These are phyloP conservation scores for Penicillium herquei DNA, from an alignment of 495 filamentous ascomycete species.

Conservation along the genomic window DNA sequence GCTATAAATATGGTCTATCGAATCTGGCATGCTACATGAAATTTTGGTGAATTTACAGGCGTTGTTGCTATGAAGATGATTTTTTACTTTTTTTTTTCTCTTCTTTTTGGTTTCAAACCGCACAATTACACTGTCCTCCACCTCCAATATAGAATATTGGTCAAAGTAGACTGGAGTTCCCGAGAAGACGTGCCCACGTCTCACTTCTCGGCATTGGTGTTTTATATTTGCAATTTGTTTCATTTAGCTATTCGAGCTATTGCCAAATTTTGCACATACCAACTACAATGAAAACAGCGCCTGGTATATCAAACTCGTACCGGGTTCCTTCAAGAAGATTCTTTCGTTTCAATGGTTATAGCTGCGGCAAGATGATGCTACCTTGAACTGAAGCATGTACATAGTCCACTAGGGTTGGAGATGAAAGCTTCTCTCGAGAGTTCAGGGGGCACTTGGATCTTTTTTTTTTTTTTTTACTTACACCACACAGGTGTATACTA, in stretches of 20 bases:
- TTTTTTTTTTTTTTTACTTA: too few relatives aligned
- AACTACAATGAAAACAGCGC: background rate
- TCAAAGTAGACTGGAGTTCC: slow-evolving; percentile 2
- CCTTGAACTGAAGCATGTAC: too few relatives aligned
- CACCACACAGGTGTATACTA: too few relatives aligned
- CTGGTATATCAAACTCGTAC: too few relatives aligned
- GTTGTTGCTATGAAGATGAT: slow-evolving; percentile 12
- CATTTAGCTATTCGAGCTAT: slow-evolving; percentile 4
- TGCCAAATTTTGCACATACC: slow-evolving; percentile 6
- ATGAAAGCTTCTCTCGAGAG: too few relatives aligned
- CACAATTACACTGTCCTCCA: background rate
- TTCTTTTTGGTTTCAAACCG: background rate
- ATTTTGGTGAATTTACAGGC: slow-evolving; percentile 18
- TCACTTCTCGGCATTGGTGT: background rate
- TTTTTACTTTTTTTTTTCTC: background rate
- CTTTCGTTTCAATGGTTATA: too few relatives aligned
- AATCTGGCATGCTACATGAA: slow-evolving; percentile 18
- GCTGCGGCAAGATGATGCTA: too few relatives aligned
- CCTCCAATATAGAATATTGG: background rate
- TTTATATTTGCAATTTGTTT: background rate
- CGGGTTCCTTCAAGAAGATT: too few relatives aligned
- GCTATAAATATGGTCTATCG: slow-evolving; percentile 6
- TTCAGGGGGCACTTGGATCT: too few relatives aligned
- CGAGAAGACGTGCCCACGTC: background rate
- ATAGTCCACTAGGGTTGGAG: too few relatives aligned